Conservation (phyloP, 2,329 filamentous ascomycete genomes). For the Sporothrix dimorphospora region DNA sequence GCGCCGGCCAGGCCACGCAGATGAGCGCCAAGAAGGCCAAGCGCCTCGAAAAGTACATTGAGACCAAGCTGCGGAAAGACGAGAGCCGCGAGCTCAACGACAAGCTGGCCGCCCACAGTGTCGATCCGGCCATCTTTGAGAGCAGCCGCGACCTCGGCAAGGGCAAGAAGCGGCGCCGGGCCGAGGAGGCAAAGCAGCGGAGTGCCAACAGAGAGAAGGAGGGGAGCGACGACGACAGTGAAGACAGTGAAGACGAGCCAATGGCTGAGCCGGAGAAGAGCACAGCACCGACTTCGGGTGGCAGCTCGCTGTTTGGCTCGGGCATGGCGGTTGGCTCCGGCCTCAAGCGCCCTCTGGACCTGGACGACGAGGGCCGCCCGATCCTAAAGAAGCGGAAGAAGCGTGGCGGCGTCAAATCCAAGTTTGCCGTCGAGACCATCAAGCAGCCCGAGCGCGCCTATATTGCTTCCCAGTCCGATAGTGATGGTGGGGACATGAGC, state of each 20-base stretch:
- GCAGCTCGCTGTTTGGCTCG: slow-evolving; percentile 27
- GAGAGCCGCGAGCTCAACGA: slow-evolving; percentile 83
- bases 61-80: slow-evolving; percentile 92
- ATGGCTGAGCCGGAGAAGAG: neutral
- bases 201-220: slow-evolving; percentile 52
- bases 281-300: neutral
- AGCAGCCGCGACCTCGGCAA: slow-evolving; percentile 79
- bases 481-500: neutral
- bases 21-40: slow-evolving; percentile 68
- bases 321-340: slow-evolving; percentile 65
- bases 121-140: slow-evolving; percentile 79
- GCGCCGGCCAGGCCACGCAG: slow-evolving; percentile 46
- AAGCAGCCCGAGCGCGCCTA: slow-evolving; percentile 12
- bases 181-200: slow-evolving; percentile 63
- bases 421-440: slow-evolving; percentile 73
- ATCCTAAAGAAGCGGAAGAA: slow-evolving; percentile 82
- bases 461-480: neutral
- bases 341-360: slow-evolving; percentile 81
- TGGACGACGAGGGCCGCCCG: slow-evolving; percentile 78
- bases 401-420: slow-evolving; percentile 63
- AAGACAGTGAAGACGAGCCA: slow-evolving; percentile 40
- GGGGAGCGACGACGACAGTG: slow-evolving; percentile 40
- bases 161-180: slow-evolving; percentile 69
- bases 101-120: slow-evolving; percentile 75
- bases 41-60: slow-evolving; percentile 70